Evolutionary conservation across 1,139 yeast species (phyloP), one percentile per base, ranked within the genome.

Genomic region (Insectozyma bohioensis): DNA sequence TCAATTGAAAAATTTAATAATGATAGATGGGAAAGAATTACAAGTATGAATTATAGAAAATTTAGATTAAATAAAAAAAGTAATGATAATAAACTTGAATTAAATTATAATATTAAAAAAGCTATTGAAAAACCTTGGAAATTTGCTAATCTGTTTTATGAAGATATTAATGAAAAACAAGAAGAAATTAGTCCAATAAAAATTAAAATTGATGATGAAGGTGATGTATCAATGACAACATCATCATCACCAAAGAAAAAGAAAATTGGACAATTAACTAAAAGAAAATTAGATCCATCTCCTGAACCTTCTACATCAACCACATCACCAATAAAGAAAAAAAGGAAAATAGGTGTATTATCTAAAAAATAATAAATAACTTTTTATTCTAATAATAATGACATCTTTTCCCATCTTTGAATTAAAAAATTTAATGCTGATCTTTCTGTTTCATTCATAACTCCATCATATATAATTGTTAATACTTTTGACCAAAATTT

Each of bases 401-500:
- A 43, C 42, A 62, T 43, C 23, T 47, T 31, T 6, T 51, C 36
- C 82, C 82, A 77, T 33, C 77, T 48, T 8, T 52, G 44, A 0
- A 58, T 46, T 10, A 76, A 49, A 24, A 47, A 28, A n/a, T 46
- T 48, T 34, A 77, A 49, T 4, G 78, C 72, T 2, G 46, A 41
- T 23, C 58, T 57, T 36, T 76, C 78, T 0, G 37, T 30, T 1
- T 45, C 52, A 29, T 57, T 59, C 57, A 77, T 62, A 26, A 63
- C 65, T 6, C 43, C 42, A 12, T 43, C 36, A 45, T 76, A 78
- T n/a, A 78, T 49, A 2, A 54, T 51, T 4, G 43, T 43, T 36
- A 81, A 56, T 0, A 74, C 55, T 3, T 53, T 51, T 2, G 55
- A 42, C 92, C 92, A 84, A 44, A 75, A 74, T 1, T 52, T 52